Evolutionary conservation across 306 rosid genomes (phyloP).

Genomic region (Dalbergia oliveri): DNA sequence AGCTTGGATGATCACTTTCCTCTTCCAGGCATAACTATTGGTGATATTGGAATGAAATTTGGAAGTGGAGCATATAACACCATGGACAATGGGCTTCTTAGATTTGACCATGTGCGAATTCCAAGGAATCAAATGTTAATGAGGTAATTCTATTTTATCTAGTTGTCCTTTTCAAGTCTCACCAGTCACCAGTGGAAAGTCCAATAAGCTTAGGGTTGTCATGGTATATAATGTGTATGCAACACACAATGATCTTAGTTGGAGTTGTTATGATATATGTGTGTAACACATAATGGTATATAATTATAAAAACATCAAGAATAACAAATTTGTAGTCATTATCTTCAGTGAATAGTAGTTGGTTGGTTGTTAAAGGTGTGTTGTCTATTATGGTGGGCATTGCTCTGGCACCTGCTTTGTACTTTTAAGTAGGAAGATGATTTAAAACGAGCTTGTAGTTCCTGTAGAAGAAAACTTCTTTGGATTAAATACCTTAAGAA

Average conservation of each 20-base stretch:
- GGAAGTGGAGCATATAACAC: slow-evolving; percentile 91
- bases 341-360: not conserved
- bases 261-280: slow-evolving; percentile 16
- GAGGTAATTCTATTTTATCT: slow-evolving; percentile 63
- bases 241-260: not conserved
- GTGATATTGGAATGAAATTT: slow-evolving; percentile 95
- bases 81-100: slow-evolving; percentile 93
- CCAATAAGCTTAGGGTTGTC: not conserved
- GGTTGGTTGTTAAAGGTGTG: not conserved
- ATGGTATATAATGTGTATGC: too few species aligned
- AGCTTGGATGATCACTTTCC: slow-evolving; percentile 93
- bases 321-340: slow-evolving; percentile 2
- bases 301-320: not conserved
- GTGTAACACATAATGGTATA: not conserved
- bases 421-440: slow-evolving; percentile 17
- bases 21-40: slow-evolving; percentile 87
- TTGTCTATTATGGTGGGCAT: slow-evolving; percentile 5
- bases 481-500: not conserved
- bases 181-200: not conserved
- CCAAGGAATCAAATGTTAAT: slow-evolving; percentile 96
- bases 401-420: slow-evolving; percentile 7
- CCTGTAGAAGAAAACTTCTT: not conserved
- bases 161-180: slow-evolving; percentile 20
- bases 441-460: slow-evolving; percentile 2
- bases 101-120: slow-evolving; percentile 83